A percentile compares a stretch with the other conserved stretches of the same genome.
phyloP scores from a whole-genome alignment of 2,329 filamentous ascomycete genomes.

The Zymoseptoria brevis region DNA sequence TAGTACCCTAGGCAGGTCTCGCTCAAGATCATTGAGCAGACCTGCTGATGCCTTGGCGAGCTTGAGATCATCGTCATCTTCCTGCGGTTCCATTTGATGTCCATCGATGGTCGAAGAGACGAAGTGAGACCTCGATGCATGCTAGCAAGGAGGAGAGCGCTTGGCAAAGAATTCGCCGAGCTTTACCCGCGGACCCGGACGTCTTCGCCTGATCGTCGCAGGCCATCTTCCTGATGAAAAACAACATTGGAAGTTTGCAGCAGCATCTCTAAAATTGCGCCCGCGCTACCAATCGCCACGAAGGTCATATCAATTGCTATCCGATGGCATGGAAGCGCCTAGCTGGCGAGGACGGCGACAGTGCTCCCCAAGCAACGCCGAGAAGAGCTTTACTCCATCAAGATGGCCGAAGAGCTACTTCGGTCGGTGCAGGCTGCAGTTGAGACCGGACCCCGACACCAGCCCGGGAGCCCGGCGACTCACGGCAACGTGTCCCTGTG shows the following conservation, averaged over 20 bases:
- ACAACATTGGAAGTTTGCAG: not conserved
- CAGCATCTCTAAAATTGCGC: not conserved
- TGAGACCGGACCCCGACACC: not conserved
- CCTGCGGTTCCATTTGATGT: conserved; percentile 5
- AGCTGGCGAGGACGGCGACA: not conserved
- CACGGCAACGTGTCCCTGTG: not conserved
- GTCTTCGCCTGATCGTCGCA: not conserved
- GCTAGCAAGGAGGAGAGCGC: not conserved
- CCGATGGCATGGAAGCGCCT: not conserved
- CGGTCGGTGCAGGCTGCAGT: not conserved
- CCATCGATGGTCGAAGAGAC: not conserved
- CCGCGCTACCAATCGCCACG: not conserved
- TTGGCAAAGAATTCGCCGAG: not conserved
- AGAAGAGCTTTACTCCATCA: not conserved
- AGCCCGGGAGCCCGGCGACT: not conserved
- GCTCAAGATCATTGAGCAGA: conserved; percentile 27
- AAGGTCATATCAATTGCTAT: not conserved
- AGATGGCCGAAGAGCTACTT: not conserved
- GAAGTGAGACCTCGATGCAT: not conserved
- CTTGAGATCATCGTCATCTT: conserved; percentile 41
- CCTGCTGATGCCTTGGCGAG: conserved; percentile 36
- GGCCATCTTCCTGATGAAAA: not conserved
- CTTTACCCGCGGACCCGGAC: not conserved
- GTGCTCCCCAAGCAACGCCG: not conserved
- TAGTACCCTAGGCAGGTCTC: conserved; percentile 38